Percentiles rank a stretch among this genome's conserved stretches.
Evolutionary conservation across 257 asterid genomes (phyloP).

Genomic region (Nicotiana attenuata): DNA sequence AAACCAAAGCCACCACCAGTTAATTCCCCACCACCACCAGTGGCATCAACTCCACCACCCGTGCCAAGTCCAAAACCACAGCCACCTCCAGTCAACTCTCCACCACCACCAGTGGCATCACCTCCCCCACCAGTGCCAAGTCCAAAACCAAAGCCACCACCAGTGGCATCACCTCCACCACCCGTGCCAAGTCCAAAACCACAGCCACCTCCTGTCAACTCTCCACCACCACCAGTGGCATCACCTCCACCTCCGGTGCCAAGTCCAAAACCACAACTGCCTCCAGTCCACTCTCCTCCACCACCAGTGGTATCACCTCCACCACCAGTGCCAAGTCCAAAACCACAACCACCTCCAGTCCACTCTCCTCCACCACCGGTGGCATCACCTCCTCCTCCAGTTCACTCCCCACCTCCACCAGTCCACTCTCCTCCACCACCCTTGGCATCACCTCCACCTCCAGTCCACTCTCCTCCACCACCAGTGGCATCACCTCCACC

Average conservation of each 20-base stretch:
- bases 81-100: background rate
- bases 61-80: background rate
- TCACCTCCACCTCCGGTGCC: background rate
- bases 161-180: background rate
- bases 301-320: background rate
- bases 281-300: background rate
- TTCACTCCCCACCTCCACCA: too few relatives aligned
- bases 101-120: background rate
- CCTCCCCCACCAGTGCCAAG: background rate
- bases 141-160: constrained; percentile 19
- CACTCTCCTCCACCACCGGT: background rate
- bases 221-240: background rate
- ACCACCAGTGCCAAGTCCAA: background rate
- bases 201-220: background rate
- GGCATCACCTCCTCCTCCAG: background rate
- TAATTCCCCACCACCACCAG: background rate
- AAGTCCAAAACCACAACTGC: background rate
- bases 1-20: background rate
- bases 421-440: background rate
- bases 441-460: background rate
- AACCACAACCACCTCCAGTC: background rate
- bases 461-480: background rate
- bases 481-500: background rate
- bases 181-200: background rate
- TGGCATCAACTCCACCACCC: background rate